Evolutionary conservation across 192 early-diverging fungal genomes (phyloP).

Genomic region (Lunasporangiospora selenospora): DNA sequence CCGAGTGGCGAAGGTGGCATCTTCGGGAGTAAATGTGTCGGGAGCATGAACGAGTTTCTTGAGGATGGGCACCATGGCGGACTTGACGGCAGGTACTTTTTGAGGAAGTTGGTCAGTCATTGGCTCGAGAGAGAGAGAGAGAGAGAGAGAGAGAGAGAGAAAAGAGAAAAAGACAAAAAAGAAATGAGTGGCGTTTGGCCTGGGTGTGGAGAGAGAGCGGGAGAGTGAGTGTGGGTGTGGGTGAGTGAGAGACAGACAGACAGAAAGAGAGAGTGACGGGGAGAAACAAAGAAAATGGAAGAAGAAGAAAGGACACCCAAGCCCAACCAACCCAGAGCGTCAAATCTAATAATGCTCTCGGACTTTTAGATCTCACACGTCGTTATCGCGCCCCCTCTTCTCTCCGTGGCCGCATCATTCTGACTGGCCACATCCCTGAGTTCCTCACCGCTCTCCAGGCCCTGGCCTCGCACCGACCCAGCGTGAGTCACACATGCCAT

Average conservation of each 20-base stretch:
- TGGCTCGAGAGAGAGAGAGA: background rate
- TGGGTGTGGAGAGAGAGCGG: background rate
- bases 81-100: slow-evolving; percentile 32
- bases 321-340: background rate
- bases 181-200: no score
- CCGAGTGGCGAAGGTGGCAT: slow-evolving; percentile 65
- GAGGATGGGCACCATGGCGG: slow-evolving; percentile 57
- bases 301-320: slow-evolving; percentile 1
- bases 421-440: no score
- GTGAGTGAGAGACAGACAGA: background rate
- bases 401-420: no score
- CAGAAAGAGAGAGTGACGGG: no score
- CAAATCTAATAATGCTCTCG: background rate
- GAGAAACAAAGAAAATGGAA: background rate
- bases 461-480: no score
- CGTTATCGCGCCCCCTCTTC: no score
- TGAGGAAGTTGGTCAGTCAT: slow-evolving; percentile 13
- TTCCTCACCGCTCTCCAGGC: no score
- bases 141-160: no score
- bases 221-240: background rate
- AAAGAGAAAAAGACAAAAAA: no score
- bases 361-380: no score
- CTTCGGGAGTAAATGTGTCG: slow-evolving; percentile 59
- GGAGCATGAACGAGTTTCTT: slow-evolving; percentile 73
- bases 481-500: no score